Conservation (phyloP, 176 grass and related monocot species). For the Bromus sterilis region DNA sequence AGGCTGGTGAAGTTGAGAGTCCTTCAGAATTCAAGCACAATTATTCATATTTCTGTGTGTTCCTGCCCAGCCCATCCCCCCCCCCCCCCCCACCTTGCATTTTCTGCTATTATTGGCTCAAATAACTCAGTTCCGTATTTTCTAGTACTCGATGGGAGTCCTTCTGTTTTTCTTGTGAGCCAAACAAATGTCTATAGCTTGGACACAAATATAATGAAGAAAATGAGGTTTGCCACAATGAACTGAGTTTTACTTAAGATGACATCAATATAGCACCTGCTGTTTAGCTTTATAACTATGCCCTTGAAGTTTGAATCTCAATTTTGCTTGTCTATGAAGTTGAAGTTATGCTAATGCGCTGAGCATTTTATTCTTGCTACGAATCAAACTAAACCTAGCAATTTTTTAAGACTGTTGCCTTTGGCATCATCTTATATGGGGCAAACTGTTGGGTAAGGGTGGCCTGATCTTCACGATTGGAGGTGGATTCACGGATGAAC, state of each 20-base stretch:
- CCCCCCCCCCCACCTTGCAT: no score
- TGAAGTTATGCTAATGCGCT: background rate
- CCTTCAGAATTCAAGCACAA: background rate
- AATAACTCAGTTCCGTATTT: constrained; percentile 2
- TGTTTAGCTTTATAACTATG: background rate
- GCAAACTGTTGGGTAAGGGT: background rate
- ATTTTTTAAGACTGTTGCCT: constrained; percentile 2
- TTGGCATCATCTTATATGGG: background rate
- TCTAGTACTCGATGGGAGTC: background rate
- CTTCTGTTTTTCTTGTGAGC: background rate
- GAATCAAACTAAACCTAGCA: background rate
- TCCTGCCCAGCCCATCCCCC: no score
- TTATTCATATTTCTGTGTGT: background rate
- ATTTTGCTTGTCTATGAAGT: constrained; percentile 28
- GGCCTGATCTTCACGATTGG: background rate
- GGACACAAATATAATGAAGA: background rate
- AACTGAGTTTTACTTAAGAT: background rate
- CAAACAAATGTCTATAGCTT: background rate
- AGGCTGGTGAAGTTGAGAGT: background rate
- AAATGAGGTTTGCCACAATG: background rate
- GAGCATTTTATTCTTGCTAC: background rate
- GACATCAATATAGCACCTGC: background rate
- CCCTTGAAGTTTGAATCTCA: background rate
- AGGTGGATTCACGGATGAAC: background rate
- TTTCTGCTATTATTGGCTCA: background rate